A percentile compares a stretch with the other conserved stretches of the same genome.
Evolutionary conservation across 768 basidiomycete genomes (phyloP).

Genomic region (Nevesoporus exiguus): DNA sequence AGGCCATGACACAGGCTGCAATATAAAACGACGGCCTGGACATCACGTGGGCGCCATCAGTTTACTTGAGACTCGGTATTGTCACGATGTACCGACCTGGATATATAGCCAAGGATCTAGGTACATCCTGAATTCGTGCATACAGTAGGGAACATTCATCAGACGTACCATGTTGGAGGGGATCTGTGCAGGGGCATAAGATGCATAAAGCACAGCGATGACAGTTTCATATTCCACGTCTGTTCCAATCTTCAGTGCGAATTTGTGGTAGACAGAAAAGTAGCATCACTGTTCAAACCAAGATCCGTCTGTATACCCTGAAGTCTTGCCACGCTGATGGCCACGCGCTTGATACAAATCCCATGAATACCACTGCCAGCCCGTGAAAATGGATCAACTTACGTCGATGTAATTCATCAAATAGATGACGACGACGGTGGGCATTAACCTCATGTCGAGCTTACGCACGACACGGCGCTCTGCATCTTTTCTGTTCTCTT

Average conservation of each 20-base stretch:
- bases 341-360: slow-evolving; percentile 30
- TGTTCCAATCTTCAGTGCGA: slow-evolving; percentile 15
- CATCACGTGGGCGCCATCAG: not conserved
- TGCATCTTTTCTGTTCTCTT: slow-evolving; percentile 12
- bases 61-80: not conserved
- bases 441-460: slow-evolving; percentile 29
- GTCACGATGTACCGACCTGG: slow-evolving; percentile 35
- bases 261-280: not conserved
- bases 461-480: slow-evolving; percentile 27
- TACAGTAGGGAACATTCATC: not conserved
- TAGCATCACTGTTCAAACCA: slow-evolving; percentile 26
- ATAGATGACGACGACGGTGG: slow-evolving; percentile 25
- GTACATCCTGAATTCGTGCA: not conserved
- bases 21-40: slow-evolving; percentile 61
- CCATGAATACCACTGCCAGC: not conserved
- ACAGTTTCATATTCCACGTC: slow-evolving; percentile 52
- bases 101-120: slow-evolving; percentile 54
- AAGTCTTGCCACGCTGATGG: slow-evolving; percentile 37
- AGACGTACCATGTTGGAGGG: slow-evolving; percentile 61
- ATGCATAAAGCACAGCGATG: slow-evolving; percentile 52
- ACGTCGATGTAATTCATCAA: slow-evolving; percentile 28
- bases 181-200: slow-evolving; percentile 61
- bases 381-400: not conserved
- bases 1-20: slow-evolving; percentile 52
- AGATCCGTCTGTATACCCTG: slow-evolving; percentile 41